These are phyloP conservation scores for Starmerella apis DNA, from an alignment of 805 yeast genomes.

Conservation along the genomic window DNA sequence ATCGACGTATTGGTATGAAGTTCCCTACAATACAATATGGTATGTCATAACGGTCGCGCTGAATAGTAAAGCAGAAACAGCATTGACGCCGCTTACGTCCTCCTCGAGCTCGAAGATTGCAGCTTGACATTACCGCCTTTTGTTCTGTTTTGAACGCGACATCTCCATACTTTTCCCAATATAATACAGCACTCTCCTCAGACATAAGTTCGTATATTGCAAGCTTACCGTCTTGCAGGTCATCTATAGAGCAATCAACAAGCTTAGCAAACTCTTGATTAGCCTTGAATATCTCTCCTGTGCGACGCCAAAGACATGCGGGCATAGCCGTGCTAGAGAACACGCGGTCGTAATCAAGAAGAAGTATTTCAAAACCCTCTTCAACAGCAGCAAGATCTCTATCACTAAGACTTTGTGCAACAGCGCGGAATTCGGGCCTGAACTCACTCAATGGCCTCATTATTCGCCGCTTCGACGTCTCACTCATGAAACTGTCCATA, in stretches of 20 bases:
- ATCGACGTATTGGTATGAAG: constrained; percentile 1
- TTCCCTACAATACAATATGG: constrained; percentile 5
- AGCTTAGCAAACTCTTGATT: constrained; percentile 3
- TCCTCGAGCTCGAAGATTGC: background rate
- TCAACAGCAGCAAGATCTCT: constrained; percentile 1
- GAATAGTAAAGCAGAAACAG: constrained; percentile 7
- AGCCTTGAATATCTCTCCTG: constrained; percentile 5
- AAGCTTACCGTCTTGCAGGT: constrained; percentile 6
- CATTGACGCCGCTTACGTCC: constrained; percentile 8
- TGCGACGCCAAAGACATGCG: constrained; percentile 6
- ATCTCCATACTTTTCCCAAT: constrained; percentile 7
- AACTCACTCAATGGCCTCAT: constrained; percentile 2
- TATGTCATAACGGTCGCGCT: constrained; percentile 5
- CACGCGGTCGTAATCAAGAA: constrained; percentile 7
- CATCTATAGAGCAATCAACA: constrained; percentile 5
- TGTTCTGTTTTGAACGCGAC: constrained; percentile 3
- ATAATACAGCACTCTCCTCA: constrained; percentile 5
- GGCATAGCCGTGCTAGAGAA: constrained; percentile 6
- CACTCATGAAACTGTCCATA: constrained; percentile 9
- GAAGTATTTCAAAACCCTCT: constrained; percentile 1
- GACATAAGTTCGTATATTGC: constrained; percentile 6
- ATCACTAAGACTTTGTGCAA: constrained; percentile 1
- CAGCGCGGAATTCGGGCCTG: constrained; percentile 2
- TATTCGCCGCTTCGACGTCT: constrained; percentile 1
- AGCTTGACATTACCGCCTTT: constrained; percentile 5